Base-by-base conservation (phyloP, 1,139 yeast genomes). In the Blastobotrys capitulatus region DNA sequence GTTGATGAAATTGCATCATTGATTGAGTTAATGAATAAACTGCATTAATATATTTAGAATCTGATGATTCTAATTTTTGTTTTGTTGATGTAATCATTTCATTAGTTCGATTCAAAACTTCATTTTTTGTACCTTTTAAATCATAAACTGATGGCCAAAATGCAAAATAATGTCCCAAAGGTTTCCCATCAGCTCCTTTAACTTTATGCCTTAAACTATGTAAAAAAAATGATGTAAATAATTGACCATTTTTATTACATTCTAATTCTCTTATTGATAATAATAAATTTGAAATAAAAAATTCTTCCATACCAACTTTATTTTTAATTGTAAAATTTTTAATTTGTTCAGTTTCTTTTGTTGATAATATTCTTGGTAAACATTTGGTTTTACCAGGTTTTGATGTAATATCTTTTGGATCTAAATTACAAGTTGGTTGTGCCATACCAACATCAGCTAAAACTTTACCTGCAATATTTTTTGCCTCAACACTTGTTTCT, bases 131-230 rank as follows among this genome's bases (percentile, higher is more conserved):
- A n/a, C 26, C 15, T 3, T 47, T 15, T 10, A 27, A 13, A n/a
- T 38, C 39, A 12, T 47, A 31, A 16, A 38, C 25, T 32, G 44
- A 29, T 12, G 52, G 52, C 51, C 50, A 49, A 38, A 47, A 37
- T 9, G 41, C 51, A 6, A 46, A 42, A 39, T 19, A 49, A 20
- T 42, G 38, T 26, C 48, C 52, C 32, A 49, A 38, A 4, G 51
- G 51, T n/a, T 40, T 19, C 2, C 36, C 34, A 20, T 38, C 41
- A 2, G 38, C 32, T 5, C 4, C 7, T 8, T 5, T 4, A 19
- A 47, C 26, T 13, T 26, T 39, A 26, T 25, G 27, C 18, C 52
- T 37, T 19, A 42, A 22, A 26, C 39, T 37, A 36, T 35, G 16
- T 12, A 29, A 29, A 12, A 29, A 6, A 29, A 29, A 29, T 9